phyloP scores from a whole-genome alignment of 2,329 filamentous ascomycete species.

The Arthrobotrys musiformis region DNA sequence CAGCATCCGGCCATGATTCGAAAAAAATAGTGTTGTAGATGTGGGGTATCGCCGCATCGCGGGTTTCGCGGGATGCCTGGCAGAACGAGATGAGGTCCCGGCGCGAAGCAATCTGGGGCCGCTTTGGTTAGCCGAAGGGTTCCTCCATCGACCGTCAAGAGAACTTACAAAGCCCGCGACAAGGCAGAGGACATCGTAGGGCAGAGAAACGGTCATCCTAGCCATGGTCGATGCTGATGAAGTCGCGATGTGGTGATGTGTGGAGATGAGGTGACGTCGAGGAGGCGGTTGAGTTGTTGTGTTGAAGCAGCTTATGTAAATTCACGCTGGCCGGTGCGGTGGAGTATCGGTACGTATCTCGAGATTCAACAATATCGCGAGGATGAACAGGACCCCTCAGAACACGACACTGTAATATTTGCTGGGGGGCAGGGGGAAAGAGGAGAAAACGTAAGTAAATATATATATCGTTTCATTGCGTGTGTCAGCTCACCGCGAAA shows the following conservation, averaged over 20 bases:
- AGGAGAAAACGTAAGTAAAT: not conserved
- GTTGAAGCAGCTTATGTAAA: conserved; percentile 15
- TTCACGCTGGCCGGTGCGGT: not conserved
- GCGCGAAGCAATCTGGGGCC: conserved; percentile 34
- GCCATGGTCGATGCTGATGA: conserved; percentile 17
- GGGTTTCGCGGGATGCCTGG: conserved; percentile 34
- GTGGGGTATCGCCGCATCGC: conserved; percentile 34
- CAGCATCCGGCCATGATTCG: conserved; percentile 42
- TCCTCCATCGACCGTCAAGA: not conserved
- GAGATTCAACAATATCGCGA: not conserved
- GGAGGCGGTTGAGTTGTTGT: conserved; percentile 24
- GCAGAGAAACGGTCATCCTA: conserved; percentile 37
- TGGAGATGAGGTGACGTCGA: conserved; percentile 14
- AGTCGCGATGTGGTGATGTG: not conserved
- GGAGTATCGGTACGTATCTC: not conserved
- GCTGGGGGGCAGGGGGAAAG: not conserved
- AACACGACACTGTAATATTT: not conserved
- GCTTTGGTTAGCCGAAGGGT: not conserved
- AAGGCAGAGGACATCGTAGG: conserved; percentile 49
- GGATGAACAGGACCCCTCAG: not conserved
- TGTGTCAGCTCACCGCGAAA: not conserved
- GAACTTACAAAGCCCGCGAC: conserved; percentile 43
- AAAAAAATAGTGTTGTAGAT: conserved; percentile 44
- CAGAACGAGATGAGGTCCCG: conserved; percentile 52
- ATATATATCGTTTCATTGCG: not conserved